Evolutionary conservation across 2,329 filamentous ascomycete genomes (phyloP).

Genomic region (Scopulariopsis brevicaulis): DNA sequence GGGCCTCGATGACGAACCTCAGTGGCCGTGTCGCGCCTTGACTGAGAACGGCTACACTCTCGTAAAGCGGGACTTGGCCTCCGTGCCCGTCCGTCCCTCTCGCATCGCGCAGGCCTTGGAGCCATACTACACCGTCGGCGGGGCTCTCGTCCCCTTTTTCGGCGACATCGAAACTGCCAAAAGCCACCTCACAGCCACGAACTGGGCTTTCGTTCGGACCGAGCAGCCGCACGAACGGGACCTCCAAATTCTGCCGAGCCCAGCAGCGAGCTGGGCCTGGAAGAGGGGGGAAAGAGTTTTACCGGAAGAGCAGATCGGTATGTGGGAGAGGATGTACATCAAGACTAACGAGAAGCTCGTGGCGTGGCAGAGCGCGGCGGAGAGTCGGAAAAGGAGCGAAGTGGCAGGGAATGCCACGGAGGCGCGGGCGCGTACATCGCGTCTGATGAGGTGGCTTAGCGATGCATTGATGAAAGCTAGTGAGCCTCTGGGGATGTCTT

Average conservation of each 20-base stretch:
- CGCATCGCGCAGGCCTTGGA: neutral
- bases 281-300: neutral
- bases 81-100: neutral
- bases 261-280: conserved; percentile 8
- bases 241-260: conserved; percentile 5
- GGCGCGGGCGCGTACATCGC: neutral
- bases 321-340: conserved; percentile 12
- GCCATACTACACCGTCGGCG: neutral
- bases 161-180: neutral
- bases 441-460: neutral
- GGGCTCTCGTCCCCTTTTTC: conserved; percentile 3
- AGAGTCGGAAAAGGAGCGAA: neutral
- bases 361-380: neutral
- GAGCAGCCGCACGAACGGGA: conserved; percentile 9
- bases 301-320: conserved; percentile 10
- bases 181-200: neutral
- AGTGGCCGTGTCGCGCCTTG: conserved; percentile 11
- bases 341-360: conserved; percentile 8
- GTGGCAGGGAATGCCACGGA: neutral
- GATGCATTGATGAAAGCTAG: neutral
- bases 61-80: neutral
- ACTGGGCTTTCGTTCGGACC: conserved; percentile 3
- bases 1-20: conserved; percentile 16
- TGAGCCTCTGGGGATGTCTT: neutral
- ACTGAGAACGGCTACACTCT: conserved; percentile 9